These are phyloP conservation scores for Globisporangium yorkense DNA, from an alignment of 352 stramenopile species.

Conservation along the genomic window DNA sequence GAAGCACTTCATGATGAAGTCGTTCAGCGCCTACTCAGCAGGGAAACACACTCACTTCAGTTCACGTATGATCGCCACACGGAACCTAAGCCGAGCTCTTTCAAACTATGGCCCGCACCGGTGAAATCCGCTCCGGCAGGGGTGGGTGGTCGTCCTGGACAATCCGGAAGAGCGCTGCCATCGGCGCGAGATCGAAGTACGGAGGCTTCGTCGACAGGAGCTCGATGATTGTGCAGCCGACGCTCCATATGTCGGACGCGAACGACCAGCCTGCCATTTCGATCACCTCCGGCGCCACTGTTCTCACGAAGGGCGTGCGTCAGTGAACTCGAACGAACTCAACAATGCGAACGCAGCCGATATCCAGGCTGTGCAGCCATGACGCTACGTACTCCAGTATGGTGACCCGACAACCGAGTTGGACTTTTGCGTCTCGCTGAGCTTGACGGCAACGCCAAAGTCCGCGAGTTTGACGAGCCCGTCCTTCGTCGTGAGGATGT, in stretches of 20 bases:
- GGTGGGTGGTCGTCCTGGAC: conserved; percentile 91
- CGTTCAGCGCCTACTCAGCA: conserved; percentile 58
- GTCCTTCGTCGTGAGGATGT: conserved; percentile 92
- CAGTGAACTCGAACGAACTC: background rate
- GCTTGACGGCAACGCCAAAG: conserved; percentile 90
- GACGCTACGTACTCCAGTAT: conserved; percentile 86
- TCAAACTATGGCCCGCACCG: conserved; percentile 22
- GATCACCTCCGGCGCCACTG: conserved; percentile 95
- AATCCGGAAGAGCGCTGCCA: conserved; percentile 90
- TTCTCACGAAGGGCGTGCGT: background rate
- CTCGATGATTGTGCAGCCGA: conserved; percentile 95
- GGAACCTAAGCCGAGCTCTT: background rate
- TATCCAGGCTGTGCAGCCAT: background rate
- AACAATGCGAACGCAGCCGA: background rate
- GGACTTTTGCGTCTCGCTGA: conserved; percentile 83
- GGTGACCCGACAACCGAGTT: conserved; percentile 91
- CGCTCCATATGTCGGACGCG: conserved; percentile 93
- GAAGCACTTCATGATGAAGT: conserved; percentile 92
- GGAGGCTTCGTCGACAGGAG: conserved; percentile 90
- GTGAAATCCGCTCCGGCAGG: conserved; percentile 85
- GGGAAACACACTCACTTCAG: background rate
- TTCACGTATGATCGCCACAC: background rate
- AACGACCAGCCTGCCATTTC: conserved; percentile 92
- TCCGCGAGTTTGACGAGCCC: conserved; percentile 90
- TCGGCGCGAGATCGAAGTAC: conserved; percentile 90